These are phyloP conservation scores for Candida sanyaensis DNA, from an alignment of 1,139 yeast genomes.

Conservation along the genomic window DNA sequence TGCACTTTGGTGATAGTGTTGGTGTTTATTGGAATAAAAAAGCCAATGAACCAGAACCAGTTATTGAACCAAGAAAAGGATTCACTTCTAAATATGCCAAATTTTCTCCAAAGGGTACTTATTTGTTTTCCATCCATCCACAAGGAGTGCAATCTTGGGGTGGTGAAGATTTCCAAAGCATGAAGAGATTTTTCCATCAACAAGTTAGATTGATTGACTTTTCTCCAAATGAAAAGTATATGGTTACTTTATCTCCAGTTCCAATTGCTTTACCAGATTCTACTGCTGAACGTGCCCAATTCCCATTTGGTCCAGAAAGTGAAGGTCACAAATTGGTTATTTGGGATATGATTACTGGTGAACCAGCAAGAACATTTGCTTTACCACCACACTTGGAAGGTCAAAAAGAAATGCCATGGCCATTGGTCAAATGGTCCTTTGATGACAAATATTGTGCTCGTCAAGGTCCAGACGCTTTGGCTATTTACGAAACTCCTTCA, in stretches of 20 bases:
- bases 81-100: constrained; percentile 88
- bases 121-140: constrained; percentile 82
- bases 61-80: constrained; percentile 73
- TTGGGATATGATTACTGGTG: constrained; percentile 87
- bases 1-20: constrained; percentile 80
- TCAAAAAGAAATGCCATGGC: constrained; percentile 87
- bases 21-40: constrained; percentile 89
- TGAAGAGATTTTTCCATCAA: constrained; percentile 83
- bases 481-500: constrained; percentile 77
- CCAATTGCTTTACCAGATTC: constrained; percentile 76
- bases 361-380: constrained; percentile 88
- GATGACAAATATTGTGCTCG: constrained; percentile 96
- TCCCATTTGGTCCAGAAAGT: constrained; percentile 86
- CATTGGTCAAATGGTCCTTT: constrained; percentile 93
- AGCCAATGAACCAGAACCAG: constrained; percentile 73
- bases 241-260: constrained; percentile 88
- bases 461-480: constrained; percentile 90
- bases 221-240: constrained; percentile 87
- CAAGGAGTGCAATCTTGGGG: constrained; percentile 98
- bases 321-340: constrained; percentile 93
- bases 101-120: constrained; percentile 95
- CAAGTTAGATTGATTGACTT: constrained; percentile 89
- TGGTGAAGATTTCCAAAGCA: constrained; percentile 74
- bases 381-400: constrained; percentile 76
- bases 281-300: constrained; percentile 60